Evolutionary conservation across 1,284 basidiomycete species (phyloP), one percentile per base, ranked within the genome.

Genomic region (Tranzscheliella williamsii): DNA sequence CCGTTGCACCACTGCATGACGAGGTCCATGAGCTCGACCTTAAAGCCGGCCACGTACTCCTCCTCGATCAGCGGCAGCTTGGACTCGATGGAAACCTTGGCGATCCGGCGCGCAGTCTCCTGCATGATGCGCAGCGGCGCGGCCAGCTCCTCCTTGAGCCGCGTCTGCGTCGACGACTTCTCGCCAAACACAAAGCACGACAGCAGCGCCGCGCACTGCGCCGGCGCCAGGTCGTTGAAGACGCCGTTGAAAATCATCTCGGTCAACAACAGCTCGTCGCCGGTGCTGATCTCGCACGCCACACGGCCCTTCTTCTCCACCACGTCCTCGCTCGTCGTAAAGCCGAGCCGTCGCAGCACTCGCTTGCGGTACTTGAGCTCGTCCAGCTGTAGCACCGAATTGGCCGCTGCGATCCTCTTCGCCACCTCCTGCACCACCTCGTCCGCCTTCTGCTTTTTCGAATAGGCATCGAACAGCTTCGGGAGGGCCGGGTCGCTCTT

Each of bases 291-390:
- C 80, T 99, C 95, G 78, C 95, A 99, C 15, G 95, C 95, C 1
- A 98, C 95, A 33, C 95, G 84, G 1, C 95, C 95, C 80, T 99
- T 99, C 83, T 94, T 87, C 76, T 97, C 93, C 12, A 97, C 91
- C 42, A 98, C 94, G 76, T 97, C 95, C 3, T 88, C 85, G 3
- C 85, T 79, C 4, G 84, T 88, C 0, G 91, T 93, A 80, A 98
- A 98, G 0, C 89, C 93, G 4, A 98, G 80, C 26, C 94, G 85
- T 24, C 95, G 84, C 13, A 98, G 83, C 0, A 96, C 92, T 18
- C 94, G 88, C 79, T 98, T 98, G 42, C 95, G 84, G 67, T 87
- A 87, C 79, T 95, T 96, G 73, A 99, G 86, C 78, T 98, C 95
- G 78, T 98, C 95, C 41, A 98, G 85, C 78, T 98, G 94, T 42